phyloP scores from a whole-genome alignment of 257 asterid species.

The Capsicum baccatum region DNA sequence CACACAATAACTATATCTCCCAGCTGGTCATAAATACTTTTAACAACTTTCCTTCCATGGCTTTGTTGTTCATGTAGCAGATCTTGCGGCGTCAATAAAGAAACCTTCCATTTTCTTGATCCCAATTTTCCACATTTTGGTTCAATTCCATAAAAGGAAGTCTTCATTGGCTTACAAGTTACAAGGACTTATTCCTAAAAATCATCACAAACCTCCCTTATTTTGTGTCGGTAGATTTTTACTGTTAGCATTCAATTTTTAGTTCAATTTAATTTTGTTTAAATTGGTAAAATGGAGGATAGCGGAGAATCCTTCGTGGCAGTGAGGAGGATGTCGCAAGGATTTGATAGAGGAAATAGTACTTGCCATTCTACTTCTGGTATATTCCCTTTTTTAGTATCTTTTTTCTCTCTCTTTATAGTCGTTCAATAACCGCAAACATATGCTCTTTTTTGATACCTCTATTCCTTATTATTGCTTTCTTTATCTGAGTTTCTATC shows the following conservation, averaged over 20 bases:
- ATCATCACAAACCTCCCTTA: no score
- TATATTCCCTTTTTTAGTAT: background rate
- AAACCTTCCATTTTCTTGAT: background rate
- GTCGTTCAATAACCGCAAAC: background rate
- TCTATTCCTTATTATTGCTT: background rate
- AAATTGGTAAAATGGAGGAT: conserved; percentile 34
- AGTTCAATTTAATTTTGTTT: background rate
- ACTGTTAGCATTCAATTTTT: background rate
- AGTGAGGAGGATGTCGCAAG: conserved; percentile 36
- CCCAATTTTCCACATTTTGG: background rate
- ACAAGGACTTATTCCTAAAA: background rate
- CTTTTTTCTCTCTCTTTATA: background rate
- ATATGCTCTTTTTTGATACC: background rate
- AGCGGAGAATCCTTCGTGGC: conserved; percentile 41
- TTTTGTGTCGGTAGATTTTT: background rate
- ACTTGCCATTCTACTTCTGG: conserved; percentile 32
- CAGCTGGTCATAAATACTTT: background rate
- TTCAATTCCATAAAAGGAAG: background rate
- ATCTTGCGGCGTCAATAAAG: conserved; percentile 23
- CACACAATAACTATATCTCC: background rate
- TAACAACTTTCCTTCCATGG: background rate
- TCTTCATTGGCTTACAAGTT: background rate
- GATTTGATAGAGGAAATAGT: conserved; percentile 33
- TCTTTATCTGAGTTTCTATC: conserved; percentile 4
- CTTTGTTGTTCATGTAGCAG: background rate